Conservation (phyloP, 2,329 filamentous ascomycete genomes). For the Claviceps lovelessii region DNA sequence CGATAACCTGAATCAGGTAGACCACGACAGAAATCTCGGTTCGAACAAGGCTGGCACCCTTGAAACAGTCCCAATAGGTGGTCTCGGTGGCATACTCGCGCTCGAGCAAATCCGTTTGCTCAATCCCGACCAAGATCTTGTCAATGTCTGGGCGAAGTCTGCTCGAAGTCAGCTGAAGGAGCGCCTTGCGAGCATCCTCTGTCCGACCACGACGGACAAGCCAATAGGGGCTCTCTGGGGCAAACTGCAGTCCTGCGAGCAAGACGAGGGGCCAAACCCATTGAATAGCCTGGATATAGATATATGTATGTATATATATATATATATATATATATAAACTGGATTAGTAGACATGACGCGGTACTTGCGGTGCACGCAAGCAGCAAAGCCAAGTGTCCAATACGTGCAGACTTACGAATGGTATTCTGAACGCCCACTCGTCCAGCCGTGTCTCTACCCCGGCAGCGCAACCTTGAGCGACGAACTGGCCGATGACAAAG, state of each 20-base stretch:
- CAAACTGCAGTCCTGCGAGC: constrained; percentile 29
- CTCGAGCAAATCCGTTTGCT: constrained; percentile 43
- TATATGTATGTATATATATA: no score
- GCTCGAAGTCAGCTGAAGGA: constrained; percentile 29
- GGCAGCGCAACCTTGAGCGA: constrained; percentile 34
- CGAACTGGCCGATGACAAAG: constrained; percentile 47
- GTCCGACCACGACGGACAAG: constrained; percentile 27
- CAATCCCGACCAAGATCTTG: constrained; percentile 38
- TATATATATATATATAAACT: background rate
- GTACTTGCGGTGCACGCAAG: background rate
- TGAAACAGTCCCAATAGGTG: constrained; percentile 37
- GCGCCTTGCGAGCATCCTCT: constrained; percentile 25
- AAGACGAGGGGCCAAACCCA: constrained; percentile 36
- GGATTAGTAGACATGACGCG: background rate
- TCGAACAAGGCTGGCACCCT: constrained; percentile 32
- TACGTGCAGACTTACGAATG: constrained; percentile 9
- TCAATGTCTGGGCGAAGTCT: constrained; percentile 11
- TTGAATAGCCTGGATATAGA: constrained; percentile 27
- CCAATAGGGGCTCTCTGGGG: constrained; percentile 38
- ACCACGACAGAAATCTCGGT: constrained; percentile 45
- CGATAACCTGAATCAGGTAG: constrained; percentile 50
- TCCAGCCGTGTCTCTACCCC: constrained; percentile 24
- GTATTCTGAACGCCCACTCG: constrained; percentile 30
- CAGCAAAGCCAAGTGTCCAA: no score
- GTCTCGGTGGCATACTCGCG: constrained; percentile 33